Evolutionary conservation across 2,329 filamentous ascomycete species (phyloP).

Genomic region (Ascochyta viciae-villosae): DNA sequence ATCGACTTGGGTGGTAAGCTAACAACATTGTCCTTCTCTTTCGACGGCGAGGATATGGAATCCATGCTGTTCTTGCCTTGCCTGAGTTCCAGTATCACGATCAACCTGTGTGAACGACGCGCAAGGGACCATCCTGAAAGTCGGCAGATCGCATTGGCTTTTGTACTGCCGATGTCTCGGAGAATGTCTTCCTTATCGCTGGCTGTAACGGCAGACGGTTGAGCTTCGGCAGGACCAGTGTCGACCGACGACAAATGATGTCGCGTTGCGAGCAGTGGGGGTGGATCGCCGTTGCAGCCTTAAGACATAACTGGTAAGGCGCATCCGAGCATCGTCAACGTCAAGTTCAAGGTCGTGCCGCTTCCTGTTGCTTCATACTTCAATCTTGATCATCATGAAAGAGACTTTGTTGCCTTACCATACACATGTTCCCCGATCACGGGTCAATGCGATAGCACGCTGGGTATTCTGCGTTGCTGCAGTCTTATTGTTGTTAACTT

Average conservation of each 20-base stretch:
- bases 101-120: neutral
- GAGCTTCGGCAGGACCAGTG: constrained; percentile 1
- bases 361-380: neutral
- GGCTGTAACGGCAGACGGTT: constrained; percentile 1
- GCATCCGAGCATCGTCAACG: constrained; percentile 6
- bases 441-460: neutral
- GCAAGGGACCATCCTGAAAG: neutral
- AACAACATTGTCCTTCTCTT: neutral
- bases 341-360: neutral
- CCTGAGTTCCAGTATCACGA: neutral
- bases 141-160: neutral
- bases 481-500: constrained; percentile 4
- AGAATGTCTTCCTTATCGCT: constrained; percentile 14
- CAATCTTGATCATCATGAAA: constrained; percentile 4
- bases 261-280: constrained; percentile 3
- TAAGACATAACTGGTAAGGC: neutral
- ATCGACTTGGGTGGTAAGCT: too few relatives aligned
- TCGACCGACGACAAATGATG: neutral
- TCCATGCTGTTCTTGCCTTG: neutral
- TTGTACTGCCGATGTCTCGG: constrained; percentile 14
- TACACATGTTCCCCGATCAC: neutral
- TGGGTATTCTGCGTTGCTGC: constrained; percentile 10
- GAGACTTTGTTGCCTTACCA: constrained; percentile 2
- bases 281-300: constrained; percentile 1
- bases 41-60: neutral